Conservation (phyloP, 2,329 filamentous ascomycete genomes). For the Xylariaceae sp. region DNA sequence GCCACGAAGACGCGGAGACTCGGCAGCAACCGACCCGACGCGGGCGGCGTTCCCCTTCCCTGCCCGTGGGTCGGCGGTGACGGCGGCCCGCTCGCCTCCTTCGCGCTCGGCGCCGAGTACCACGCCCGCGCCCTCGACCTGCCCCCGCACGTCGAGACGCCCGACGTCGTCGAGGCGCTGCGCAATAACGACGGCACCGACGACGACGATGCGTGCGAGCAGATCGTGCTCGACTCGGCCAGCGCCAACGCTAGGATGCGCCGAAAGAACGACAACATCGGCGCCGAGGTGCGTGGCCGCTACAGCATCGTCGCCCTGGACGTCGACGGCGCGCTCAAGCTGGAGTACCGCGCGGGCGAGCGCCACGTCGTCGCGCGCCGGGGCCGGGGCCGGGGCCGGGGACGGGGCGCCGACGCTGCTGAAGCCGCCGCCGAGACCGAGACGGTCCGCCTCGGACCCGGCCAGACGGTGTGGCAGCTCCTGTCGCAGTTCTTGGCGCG, state of each 20-base stretch:
- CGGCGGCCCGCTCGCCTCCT: conserved; percentile 22
- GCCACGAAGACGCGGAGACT: conserved; percentile 7
- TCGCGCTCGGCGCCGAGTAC: conserved; percentile 27
- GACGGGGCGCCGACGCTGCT: too few species aligned
- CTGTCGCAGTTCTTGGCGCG: conserved; percentile 37
- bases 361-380: conserved; percentile 27
- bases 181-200: conserved; percentile 27
- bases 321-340: conserved; percentile 44
- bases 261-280: conserved; percentile 24
- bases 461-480: conserved; percentile 41
- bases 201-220: too few species aligned
- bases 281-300: conserved; percentile 46
- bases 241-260: too few species aligned
- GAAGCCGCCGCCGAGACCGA: too few species aligned
- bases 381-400: too few species aligned
- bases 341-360: conserved; percentile 52
- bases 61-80: conserved; percentile 16
- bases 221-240: conserved; percentile 53
- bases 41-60: background rate
- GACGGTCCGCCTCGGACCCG: conserved; percentile 17
- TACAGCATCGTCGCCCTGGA: conserved; percentile 70
- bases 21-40: background rate
- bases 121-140: conserved; percentile 35
- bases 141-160: conserved; percentile 38
- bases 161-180: conserved; percentile 48